Conservation (phyloP, 2,329 filamentous ascomycete species). For the Hypoxylon sp. region DNA sequence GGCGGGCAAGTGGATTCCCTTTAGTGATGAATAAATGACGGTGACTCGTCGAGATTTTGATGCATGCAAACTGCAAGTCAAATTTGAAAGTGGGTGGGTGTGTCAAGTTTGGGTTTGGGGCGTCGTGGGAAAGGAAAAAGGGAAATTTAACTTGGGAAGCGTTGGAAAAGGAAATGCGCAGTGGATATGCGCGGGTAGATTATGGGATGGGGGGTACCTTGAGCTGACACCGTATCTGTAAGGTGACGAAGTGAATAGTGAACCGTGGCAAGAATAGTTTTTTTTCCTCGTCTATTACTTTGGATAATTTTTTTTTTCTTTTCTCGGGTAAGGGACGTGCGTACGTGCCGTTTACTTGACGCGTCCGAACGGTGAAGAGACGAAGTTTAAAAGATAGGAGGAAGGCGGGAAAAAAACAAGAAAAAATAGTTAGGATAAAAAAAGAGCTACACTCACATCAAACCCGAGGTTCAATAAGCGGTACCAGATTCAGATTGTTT, state of each 20-base stretch:
- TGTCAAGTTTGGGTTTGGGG: slow-evolving; percentile 42
- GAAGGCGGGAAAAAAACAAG: slow-evolving; percentile 33
- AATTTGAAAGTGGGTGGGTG: slow-evolving; percentile 46
- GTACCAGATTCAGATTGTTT: slow-evolving; percentile 38
- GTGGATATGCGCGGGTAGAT: slow-evolving; percentile 38
- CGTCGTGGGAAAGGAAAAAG: slow-evolving; percentile 42
- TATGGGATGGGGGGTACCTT: slow-evolving; percentile 36
- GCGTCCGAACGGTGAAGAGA: slow-evolving; percentile 34
- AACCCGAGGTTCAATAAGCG: slow-evolving; percentile 35
- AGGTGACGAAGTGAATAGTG: slow-evolving; percentile 21
- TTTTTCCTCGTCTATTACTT: slow-evolving; percentile 7
- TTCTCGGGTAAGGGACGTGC: slow-evolving; percentile 24
- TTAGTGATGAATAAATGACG: slow-evolving; percentile 47
- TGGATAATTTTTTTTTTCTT: slow-evolving; percentile 25
- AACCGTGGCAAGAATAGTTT: slow-evolving; percentile 37
- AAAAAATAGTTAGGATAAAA: slow-evolving; percentile 36
- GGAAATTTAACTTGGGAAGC: slow-evolving; percentile 21
- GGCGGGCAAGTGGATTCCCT: slow-evolving; percentile 44
- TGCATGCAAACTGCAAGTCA: slow-evolving; percentile 52
- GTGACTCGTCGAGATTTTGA: slow-evolving; percentile 49
- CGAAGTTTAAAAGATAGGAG: slow-evolving; percentile 22
- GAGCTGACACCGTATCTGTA: slow-evolving; percentile 37
- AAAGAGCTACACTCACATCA: slow-evolving; percentile 38
- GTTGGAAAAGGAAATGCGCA: slow-evolving; percentile 37
- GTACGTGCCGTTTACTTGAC: slow-evolving; percentile 29